Base-by-base conservation (phyloP, 2,329 filamentous ascomycete species). In the Penicillium occitanis region DNA sequence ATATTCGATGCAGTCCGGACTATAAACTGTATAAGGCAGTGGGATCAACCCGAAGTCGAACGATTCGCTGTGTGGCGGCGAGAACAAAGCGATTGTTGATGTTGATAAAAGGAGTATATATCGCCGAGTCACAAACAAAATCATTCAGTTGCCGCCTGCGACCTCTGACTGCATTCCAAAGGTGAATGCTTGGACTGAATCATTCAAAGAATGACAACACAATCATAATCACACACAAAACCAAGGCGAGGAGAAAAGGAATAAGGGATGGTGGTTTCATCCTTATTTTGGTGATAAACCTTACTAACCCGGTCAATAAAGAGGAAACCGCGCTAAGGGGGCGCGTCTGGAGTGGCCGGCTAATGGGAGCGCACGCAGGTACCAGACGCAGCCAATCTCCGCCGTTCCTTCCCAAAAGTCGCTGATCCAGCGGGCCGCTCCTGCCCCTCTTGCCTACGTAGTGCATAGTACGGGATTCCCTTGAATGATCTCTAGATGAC, bases 1-100 rank as follows among this genome's bases (percentile, higher is more conserved):
- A 77, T 77, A 28, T 62, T 66, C 14, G 60, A 48, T 25, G 30
- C 28, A 11, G 1, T 30, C 37, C 30, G 37, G 51, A 17, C 22
- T n/a, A 55, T 33, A 42, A 19, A 55, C 25, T 25, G 25, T 37
- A 22, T 37, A 42, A 55, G 14, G n/a, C 13, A 40, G 33, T 35
- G 62, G 51, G 51, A 57, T 64, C 62, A 58, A 58, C 37, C 51
- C 62, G 19, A 35, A 64, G 48, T 25, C 37, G 37, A 42, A 13
- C 17, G 10, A 22, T 59, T 19, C 6, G 35, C 25, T 28, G 35
- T 28, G 57, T 60, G 13, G 35, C 57, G 22, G 57, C 25, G 40
- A 44, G 30, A 46, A 60, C 37, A 30, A 42, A 19, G 57, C 7
- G 37, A 44, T 42, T 60, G 35, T 46, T 46, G 22, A 46, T 13